These are phyloP conservation scores for Xylariaceae sp. DNA, from an alignment of 2,329 filamentous ascomycete species.

Conservation along the genomic window DNA sequence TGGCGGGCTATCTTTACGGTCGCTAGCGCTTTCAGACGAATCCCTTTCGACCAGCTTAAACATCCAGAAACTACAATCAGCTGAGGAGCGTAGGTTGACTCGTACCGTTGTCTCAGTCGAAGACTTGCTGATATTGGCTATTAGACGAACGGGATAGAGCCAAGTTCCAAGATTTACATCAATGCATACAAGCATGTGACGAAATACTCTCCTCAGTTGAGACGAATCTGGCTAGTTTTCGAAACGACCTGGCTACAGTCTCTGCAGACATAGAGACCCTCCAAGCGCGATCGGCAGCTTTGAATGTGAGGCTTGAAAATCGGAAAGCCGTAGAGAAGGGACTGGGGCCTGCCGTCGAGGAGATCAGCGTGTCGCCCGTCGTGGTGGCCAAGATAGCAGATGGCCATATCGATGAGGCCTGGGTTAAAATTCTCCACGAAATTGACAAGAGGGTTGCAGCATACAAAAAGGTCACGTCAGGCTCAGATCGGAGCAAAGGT, in stretches of 20 bases:
- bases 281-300: slow-evolving; percentile 80
- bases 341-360: slow-evolving; percentile 86
- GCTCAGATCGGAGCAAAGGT: slow-evolving; percentile 72
- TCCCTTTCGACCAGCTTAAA: slow-evolving; percentile 31
- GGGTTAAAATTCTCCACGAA: slow-evolving; percentile 81
- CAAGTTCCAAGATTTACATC: slow-evolving; percentile 89
- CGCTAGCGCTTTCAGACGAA: slow-evolving; percentile 60
- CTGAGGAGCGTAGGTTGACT: slow-evolving; percentile 72
- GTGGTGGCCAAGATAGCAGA: slow-evolving; percentile 86
- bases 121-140: slow-evolving; percentile 27
- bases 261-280: slow-evolving; percentile 95
- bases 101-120: slow-evolving; percentile 22
- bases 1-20: slow-evolving; percentile 74
- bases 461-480: slow-evolving; percentile 70
- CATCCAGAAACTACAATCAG: slow-evolving; percentile 62
- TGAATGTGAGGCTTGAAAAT: slow-evolving; percentile 88
- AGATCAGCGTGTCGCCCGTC: slow-evolving; percentile 84
- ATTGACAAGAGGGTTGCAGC: slow-evolving; percentile 74
- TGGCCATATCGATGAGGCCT: slow-evolving; percentile 86
- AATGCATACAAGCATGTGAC: slow-evolving; percentile 88
- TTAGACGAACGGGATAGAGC: slow-evolving; percentile 79
- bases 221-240: slow-evolving; percentile 88
- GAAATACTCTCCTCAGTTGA: slow-evolving; percentile 93
- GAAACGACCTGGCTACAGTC: slow-evolving; percentile 88
- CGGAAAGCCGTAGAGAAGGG: slow-evolving; percentile 87